A percentile compares a stretch with the other conserved stretches of the same genome.
phyloP scores from a whole-genome alignment of 768 basidiomycete genomes.

The Floccularia luteovirens region DNA sequence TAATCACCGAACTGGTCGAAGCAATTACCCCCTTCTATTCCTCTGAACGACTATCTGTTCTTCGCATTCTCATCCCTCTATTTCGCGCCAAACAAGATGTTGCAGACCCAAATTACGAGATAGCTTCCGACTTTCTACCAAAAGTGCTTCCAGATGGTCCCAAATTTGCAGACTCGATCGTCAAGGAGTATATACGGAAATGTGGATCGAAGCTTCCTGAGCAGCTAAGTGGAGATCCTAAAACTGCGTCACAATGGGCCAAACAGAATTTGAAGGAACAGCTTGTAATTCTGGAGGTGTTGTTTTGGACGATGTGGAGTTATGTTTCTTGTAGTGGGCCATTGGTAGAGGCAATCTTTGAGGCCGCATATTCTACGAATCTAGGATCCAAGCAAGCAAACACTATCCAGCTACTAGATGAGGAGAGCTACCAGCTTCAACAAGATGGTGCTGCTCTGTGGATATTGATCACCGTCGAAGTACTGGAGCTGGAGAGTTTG shows the following conservation, averaged over 20 bases:
- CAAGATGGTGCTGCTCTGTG: slow-evolving; percentile 68
- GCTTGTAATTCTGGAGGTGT: slow-evolving; percentile 70
- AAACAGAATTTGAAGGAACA: slow-evolving; percentile 77
- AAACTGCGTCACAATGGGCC: slow-evolving; percentile 55
- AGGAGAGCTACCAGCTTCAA: slow-evolving; percentile 57
- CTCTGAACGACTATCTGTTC: slow-evolving; percentile 66
- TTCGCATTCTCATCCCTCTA: slow-evolving; percentile 67
- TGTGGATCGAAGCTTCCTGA: slow-evolving; percentile 41
- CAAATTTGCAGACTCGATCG: slow-evolving; percentile 52
- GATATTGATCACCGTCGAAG: slow-evolving; percentile 74
- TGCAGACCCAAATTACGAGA: slow-evolving; percentile 40
- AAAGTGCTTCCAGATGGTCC: slow-evolving; percentile 56
- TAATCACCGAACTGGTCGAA: slow-evolving; percentile 55
- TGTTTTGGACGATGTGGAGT: slow-evolving; percentile 88
- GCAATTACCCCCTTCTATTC: slow-evolving; percentile 78
- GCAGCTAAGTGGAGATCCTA: slow-evolving; percentile 40
- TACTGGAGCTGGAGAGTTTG: slow-evolving; percentile 71
- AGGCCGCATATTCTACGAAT: slow-evolving; percentile 54
- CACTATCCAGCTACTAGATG: slow-evolving; percentile 61
- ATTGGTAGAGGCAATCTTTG: slow-evolving; percentile 55
- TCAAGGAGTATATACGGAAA: slow-evolving; percentile 55
- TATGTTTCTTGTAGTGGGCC: slow-evolving; percentile 59
- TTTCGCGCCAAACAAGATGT: slow-evolving; percentile 63
- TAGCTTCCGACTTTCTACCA: slow-evolving; percentile 49
- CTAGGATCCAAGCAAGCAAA: slow-evolving; percentile 62